Evolutionary conservation across 768 basidiomycete species (phyloP).

Genomic region (Mycena pura): DNA sequence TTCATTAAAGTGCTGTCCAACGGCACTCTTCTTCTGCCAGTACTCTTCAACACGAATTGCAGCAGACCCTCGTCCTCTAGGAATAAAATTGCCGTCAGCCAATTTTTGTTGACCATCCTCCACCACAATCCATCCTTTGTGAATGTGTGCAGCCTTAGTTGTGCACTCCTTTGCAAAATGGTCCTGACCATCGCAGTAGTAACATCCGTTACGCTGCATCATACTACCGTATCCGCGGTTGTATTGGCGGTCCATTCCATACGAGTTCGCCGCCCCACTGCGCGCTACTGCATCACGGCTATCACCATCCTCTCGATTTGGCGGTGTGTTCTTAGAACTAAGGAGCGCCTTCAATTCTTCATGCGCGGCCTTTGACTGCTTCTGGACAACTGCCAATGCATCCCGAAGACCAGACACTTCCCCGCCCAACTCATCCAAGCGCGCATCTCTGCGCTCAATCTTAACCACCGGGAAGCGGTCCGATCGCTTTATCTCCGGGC

Average conservation of each 20-base stretch:
- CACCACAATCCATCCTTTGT: not conserved
- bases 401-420: conserved; percentile 8
- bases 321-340: not conserved
- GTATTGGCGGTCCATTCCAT: not conserved
- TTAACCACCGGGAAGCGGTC: conserved; percentile 14
- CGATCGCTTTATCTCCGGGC: not conserved
- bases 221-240: not conserved
- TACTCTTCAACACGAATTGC: conserved; percentile 4
- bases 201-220: conserved; percentile 5
- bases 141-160: not conserved
- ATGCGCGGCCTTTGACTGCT: conserved; percentile 4
- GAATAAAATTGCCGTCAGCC: not conserved
- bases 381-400: not conserved
- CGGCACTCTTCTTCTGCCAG: conserved; percentile 8
- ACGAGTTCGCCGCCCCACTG: not conserved
- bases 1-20: not conserved
- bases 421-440: conserved; percentile 7
- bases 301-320: conserved; percentile 1
- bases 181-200: conserved; percentile 3
- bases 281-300: not conserved
- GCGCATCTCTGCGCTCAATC: conserved; percentile 11
- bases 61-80: not conserved
- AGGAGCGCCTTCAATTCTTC: conserved; percentile 4
- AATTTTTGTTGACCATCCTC: not conserved
- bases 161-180: not conserved